Conservation (phyloP, 495 filamentous ascomycete species). For the Bryoglossum gracile region DNA sequence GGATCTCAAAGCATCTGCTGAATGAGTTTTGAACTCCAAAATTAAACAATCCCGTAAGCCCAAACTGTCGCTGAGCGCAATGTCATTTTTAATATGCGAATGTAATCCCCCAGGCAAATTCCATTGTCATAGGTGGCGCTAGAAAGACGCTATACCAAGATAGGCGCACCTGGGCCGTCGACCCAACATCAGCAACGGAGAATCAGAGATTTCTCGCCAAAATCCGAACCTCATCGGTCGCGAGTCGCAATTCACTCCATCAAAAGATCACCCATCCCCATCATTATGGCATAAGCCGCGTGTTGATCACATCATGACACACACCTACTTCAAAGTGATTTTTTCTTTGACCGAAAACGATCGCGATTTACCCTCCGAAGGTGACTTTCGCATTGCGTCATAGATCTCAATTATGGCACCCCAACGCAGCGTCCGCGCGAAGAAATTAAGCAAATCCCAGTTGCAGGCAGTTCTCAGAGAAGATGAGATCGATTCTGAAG, state of each 20-base stretch:
- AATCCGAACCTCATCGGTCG: constrained; percentile 1
- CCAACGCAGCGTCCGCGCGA: constrained; percentile 46
- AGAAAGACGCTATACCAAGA: no score
- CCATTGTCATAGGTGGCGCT: no score
- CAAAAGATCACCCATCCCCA: constrained; percentile 14
- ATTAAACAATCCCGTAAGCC: no score
- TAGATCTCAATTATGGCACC: neutral
- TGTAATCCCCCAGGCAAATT: no score
- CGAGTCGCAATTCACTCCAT: constrained; percentile 8
- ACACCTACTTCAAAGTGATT: constrained; percentile 30
- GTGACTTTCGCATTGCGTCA: constrained; percentile 16
- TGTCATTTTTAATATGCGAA: no score
- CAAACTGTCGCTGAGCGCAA: no score
- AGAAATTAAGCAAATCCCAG: constrained; percentile 87
- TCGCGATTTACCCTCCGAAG: constrained; percentile 14
- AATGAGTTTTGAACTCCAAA: no score
- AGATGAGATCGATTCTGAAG: constrained; percentile 75
- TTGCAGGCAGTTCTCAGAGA: constrained; percentile 79
- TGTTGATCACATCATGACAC: constrained; percentile 34
- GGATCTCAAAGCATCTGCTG: no score
- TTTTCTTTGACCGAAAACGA: constrained; percentile 41
- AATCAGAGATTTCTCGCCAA: no score
- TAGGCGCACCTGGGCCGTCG: no score
- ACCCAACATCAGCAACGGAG: no score
- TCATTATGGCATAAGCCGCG: constrained; percentile 3